Evolutionary conservation across 2,329 filamentous ascomycete species (phyloP).

Genomic region (Pseudogymnoascus sp.): DNA sequence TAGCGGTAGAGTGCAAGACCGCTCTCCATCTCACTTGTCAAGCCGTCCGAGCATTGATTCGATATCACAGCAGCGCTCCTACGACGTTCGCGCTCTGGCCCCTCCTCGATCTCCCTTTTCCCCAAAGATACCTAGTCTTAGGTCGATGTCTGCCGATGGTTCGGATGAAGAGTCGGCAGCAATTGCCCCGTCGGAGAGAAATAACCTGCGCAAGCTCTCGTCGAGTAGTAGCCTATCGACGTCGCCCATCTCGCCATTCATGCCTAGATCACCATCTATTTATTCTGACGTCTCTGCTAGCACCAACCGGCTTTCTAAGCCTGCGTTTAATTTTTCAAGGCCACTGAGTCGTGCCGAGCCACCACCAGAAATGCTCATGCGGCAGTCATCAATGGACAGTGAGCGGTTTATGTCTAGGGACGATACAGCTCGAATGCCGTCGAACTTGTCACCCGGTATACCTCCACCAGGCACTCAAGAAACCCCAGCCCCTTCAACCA

Average conservation of each 20-base stretch:
- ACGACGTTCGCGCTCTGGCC: constrained; percentile 36
- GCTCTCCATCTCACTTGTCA: constrained; percentile 17
- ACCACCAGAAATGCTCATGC: constrained; percentile 47
- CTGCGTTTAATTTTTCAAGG: constrained; percentile 88
- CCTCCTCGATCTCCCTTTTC: constrained; percentile 38
- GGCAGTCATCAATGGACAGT: constrained; percentile 60
- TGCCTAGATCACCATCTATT: constrained; percentile 73
- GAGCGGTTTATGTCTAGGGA: constrained; percentile 59
- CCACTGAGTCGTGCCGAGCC: constrained; percentile 70
- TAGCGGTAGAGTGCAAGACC: constrained; percentile 13
- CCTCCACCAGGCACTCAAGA: constrained; percentile 50
- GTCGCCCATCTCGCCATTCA: constrained; percentile 57
- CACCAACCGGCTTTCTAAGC: constrained; percentile 53
- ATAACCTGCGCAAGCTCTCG: constrained; percentile 70
- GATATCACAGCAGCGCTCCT: constrained; percentile 23
- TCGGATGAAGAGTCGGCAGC: constrained; percentile 65
- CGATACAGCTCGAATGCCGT: constrained; percentile 60
- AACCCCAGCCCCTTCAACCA: constrained; percentile 61
- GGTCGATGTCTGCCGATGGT: constrained; percentile 56
- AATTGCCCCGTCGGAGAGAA: constrained; percentile 50
- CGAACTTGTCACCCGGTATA: constrained; percentile 65
- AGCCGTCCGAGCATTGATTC: constrained; percentile 24
- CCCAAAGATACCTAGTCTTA: constrained; percentile 48
- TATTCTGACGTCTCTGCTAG: constrained; percentile 71
- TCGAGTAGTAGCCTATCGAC: constrained; percentile 57